These are phyloP conservation scores for Amaranthus tricolor DNA, from an alignment of 179 eudicot species.

Conservation along the genomic window DNA sequence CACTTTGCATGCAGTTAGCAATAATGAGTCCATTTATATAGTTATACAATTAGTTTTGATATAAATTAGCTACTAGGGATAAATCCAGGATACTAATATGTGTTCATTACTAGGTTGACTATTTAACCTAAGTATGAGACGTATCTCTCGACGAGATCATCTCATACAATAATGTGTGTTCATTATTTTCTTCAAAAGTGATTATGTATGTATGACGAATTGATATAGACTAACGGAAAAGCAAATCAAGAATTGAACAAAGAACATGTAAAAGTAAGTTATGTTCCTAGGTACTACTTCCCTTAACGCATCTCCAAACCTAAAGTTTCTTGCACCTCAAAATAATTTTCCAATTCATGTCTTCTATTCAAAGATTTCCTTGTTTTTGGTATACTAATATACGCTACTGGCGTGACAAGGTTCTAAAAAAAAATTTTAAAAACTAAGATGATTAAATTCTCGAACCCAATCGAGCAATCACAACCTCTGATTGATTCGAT, in stretches of 20 bases:
- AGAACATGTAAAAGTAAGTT: background rate
- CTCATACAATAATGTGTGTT: background rate
- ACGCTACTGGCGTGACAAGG: background rate
- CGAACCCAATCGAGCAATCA: background rate
- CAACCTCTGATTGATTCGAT: background rate
- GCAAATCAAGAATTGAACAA: too few species aligned
- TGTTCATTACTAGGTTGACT: too few species aligned
- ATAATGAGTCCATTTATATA: too few species aligned
- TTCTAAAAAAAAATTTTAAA: too few species aligned
- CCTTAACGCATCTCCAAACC: conserved; percentile 12
- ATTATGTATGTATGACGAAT: background rate
- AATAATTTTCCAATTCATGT: background rate
- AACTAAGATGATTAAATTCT: background rate
- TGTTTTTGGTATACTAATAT: background rate
- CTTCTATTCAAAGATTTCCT: background rate
- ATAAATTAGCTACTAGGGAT: too few species aligned
- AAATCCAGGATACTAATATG: too few species aligned
- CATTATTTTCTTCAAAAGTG: background rate
- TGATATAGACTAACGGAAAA: too few species aligned
- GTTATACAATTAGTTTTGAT: too few species aligned
- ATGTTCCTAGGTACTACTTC: conserved; percentile 1
- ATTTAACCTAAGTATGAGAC: too few species aligned
- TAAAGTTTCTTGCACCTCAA: conserved; percentile 17
- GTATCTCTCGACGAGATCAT: too few species aligned
- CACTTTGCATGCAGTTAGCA: background rate